Evolutionary conservation across 495 filamentous ascomycete species (phyloP).

Genomic region (Aspergillus affinis): DNA sequence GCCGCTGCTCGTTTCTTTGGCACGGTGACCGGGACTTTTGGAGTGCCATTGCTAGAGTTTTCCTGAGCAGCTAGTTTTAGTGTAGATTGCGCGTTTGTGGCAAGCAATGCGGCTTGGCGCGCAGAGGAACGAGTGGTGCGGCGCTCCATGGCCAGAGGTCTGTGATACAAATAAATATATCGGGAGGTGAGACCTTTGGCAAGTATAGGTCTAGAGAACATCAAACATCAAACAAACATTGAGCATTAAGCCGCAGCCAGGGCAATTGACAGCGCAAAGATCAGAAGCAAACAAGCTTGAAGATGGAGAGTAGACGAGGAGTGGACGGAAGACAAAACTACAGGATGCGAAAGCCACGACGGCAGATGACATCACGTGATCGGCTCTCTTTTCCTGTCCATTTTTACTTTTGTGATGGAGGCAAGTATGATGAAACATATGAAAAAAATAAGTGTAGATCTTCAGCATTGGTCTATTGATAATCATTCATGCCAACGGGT

Average conservation of each 20-base stretch:
- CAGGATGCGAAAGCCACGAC: background rate
- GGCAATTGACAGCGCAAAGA: background rate
- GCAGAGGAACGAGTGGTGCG: conserved; percentile 30
- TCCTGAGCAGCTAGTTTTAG: background rate
- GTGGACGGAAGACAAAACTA: background rate
- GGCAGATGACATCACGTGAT: background rate
- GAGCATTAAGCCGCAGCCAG: no score
- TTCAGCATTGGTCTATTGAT: conserved; percentile 1
- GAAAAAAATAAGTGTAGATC: no score
- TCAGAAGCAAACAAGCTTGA: background rate
- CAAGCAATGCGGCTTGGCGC: conserved; percentile 20
- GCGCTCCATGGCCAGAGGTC: conserved; percentile 8
- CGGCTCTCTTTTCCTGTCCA: background rate
- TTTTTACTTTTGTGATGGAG: background rate
- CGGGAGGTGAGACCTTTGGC: background rate
- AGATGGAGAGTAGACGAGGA: background rate
- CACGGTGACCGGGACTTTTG: background rate
- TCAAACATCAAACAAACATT: background rate
- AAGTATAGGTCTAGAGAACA: background rate
- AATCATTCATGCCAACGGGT: conserved; percentile 9
- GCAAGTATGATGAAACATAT: no score
- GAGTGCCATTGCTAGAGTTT: background rate
- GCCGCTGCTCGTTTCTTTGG: background rate
- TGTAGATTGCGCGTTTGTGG: background rate
- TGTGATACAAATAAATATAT: background rate